A percentile compares a stretch with the other conserved stretches of the same genome.
Conservation (phyloP, 331 rosid species). For the Prunus yedoensis region DNA sequence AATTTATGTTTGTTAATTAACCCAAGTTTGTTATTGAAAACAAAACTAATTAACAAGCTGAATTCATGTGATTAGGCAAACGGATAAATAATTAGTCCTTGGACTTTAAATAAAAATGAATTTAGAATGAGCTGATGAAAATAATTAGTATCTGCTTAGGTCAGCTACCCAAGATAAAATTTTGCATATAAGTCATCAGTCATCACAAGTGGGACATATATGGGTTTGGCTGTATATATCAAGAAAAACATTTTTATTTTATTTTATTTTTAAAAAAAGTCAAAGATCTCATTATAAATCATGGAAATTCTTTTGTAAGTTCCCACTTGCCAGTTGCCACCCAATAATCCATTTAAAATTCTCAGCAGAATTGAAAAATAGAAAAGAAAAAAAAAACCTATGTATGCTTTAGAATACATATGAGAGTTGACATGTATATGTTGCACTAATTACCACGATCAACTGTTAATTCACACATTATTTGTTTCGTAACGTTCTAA, state of each 20-base stretch:
- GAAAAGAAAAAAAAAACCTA: not conserved
- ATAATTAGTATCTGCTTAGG: conserved; percentile 44
- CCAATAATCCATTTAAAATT: not conserved
- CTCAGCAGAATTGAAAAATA: not conserved
- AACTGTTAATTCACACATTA: not conserved
- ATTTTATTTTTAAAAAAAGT: not conserved
- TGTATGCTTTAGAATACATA: not conserved
- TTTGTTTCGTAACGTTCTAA: no score
- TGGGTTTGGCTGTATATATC: not conserved
- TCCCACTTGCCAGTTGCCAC: conserved; percentile 12
- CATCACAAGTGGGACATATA: not conserved
- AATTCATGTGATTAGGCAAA: not conserved
- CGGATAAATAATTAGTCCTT: not conserved
- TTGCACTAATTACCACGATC: no score
- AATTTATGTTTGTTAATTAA: not conserved
- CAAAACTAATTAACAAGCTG: not conserved
- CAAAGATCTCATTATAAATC: conserved; percentile 5
- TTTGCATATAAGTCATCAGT: conserved; percentile 14
- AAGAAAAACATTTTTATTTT: not conserved
- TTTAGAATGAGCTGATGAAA: conserved; percentile 18
- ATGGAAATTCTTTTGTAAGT: not conserved
- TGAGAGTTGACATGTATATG: not conserved
- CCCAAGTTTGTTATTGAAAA: no score
- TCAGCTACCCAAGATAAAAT: conserved; percentile 26
- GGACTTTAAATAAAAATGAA: conserved; percentile 4